phyloP scores from a whole-genome alignment of 2,329 filamentous ascomycete genomes.

The Trichoderma polysporum region DNA sequence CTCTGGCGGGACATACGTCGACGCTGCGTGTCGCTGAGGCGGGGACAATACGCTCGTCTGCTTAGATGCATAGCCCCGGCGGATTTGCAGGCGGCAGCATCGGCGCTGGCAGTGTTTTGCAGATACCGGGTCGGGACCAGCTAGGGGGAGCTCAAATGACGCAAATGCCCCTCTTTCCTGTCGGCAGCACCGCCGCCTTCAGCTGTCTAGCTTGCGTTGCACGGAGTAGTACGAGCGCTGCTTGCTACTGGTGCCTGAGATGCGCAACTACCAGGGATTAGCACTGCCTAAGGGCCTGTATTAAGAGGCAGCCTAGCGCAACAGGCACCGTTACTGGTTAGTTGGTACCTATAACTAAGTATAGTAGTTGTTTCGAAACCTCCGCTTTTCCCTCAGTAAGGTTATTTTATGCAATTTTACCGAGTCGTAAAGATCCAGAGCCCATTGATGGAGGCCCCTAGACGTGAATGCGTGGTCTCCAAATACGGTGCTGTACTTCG shows the following conservation, averaged over 20 bases:
- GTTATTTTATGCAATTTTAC: slow-evolving; percentile 8
- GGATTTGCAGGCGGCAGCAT: neutral
- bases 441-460: neutral
- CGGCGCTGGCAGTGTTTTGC: slow-evolving; percentile 8
- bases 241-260: slow-evolving; percentile 19
- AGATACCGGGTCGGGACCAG: slow-evolving; percentile 8
- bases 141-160: slow-evolving; percentile 26
- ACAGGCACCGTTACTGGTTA: neutral
- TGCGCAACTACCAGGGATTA: neutral
- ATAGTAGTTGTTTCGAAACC: neutral
- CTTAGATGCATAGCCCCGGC: slow-evolving; percentile 17
- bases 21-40: slow-evolving; percentile 22
- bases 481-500: neutral
- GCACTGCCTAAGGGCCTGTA: neutral
- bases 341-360: neutral
- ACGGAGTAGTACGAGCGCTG: too few species aligned
- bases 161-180: slow-evolving; percentile 24
- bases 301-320: neutral
- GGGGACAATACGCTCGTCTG: slow-evolving; percentile 15
- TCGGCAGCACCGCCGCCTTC: neutral
- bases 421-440: slow-evolving; percentile 14
- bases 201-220: neutral
- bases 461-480: neutral
- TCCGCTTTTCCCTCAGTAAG: neutral
- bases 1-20: slow-evolving; percentile 25